Evolutionary conservation across 2,329 filamentous ascomycete species (phyloP).

Genomic region (Chaetomium olivaceum): DNA sequence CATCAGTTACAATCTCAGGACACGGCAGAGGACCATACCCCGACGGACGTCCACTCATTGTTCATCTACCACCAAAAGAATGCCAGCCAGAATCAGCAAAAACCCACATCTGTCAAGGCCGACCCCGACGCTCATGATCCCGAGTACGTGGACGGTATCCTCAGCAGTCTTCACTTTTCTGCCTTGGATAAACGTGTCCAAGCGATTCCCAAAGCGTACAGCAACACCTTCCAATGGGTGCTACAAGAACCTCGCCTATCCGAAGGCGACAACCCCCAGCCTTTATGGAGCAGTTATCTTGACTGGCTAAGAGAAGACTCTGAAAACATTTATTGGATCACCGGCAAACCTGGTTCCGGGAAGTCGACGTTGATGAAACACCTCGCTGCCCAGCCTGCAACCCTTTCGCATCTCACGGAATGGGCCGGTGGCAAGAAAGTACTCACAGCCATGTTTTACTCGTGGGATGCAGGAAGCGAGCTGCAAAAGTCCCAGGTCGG

Average conservation of each 20-base stretch:
- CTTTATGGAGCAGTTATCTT: neutral
- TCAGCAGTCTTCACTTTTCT: neutral
- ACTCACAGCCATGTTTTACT: neutral
- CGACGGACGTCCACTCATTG: neutral
- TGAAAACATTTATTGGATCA: neutral
- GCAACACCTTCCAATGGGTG: neutral
- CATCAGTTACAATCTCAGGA: neutral
- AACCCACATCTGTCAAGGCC: neutral
- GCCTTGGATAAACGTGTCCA: neutral
- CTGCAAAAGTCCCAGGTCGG: neutral
- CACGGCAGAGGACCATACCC: neutral
- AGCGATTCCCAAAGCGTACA: neutral
- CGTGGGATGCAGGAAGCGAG: neutral
- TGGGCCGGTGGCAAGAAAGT: neutral
- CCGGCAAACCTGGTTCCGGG: neutral
- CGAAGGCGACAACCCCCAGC: neutral
- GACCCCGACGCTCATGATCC: neutral
- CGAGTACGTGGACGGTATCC: neutral
- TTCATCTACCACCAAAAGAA: constrained; percentile 3
- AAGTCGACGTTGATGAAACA: neutral
- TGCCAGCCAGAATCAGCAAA: neutral
- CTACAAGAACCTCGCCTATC: neutral
- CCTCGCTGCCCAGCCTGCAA: neutral
- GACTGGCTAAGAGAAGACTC: neutral
- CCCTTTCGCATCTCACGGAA: neutral